These are phyloP conservation scores for Acanthamoeba lenticulata DNA, from an alignment of 208 protist species.

Conservation along the genomic window DNA sequence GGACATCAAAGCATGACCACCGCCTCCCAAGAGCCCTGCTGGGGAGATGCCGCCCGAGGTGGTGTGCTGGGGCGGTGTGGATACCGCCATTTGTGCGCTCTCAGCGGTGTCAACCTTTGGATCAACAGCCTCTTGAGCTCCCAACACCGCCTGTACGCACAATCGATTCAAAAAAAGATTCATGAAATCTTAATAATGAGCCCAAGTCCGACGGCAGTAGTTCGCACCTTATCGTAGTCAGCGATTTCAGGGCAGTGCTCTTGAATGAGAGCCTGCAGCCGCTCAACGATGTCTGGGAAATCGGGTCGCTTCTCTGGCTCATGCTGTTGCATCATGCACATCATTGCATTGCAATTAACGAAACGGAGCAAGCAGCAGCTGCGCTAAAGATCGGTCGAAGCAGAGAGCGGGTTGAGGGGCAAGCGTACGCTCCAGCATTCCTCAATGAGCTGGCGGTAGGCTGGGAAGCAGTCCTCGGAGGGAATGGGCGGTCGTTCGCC, in stretches of 20 bases:
- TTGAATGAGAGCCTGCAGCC: neutral
- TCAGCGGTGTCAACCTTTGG: too few species aligned
- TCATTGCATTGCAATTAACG: too few species aligned
- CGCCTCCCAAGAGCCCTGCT: too few species aligned
- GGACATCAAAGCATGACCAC: too few species aligned
- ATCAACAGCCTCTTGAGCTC: too few species aligned
- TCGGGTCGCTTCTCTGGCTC: slow-evolving; percentile 33
- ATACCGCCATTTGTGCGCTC: too few species aligned
- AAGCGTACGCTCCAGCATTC: neutral
- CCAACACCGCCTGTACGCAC: too few species aligned
- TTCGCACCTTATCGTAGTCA: slow-evolving; percentile 25
- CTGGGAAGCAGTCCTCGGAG: neutral
- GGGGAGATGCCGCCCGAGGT: too few species aligned
- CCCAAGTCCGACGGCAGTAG: neutral
- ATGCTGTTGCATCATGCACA: neutral
- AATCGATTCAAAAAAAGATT: too few species aligned
- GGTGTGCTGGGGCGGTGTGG: too few species aligned
- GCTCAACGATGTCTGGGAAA: neutral
- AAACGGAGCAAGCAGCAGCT: neutral
- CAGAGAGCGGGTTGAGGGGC: neutral
- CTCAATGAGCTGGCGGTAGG: slow-evolving; percentile 13
- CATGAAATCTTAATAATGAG: neutral
- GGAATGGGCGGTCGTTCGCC: slow-evolving; percentile 38
- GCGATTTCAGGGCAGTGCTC: neutral
- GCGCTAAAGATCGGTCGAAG: neutral